phyloP scores from a whole-genome alignment of 2,329 filamentous ascomycete species.

The Aspergillus clavatus region DNA sequence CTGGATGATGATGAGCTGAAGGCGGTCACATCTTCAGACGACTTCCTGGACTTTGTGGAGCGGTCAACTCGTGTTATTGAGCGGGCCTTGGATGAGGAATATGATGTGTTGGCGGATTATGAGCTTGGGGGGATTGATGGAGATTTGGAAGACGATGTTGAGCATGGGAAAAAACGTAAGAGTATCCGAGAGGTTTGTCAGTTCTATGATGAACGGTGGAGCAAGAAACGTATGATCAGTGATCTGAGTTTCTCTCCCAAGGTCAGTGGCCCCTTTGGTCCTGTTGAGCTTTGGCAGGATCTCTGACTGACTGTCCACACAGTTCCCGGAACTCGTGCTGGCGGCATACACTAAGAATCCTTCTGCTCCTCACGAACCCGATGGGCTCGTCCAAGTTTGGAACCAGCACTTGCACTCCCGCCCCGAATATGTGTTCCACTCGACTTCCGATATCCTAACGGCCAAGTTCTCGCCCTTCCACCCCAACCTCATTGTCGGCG shows the following conservation, averaged over 20 bases:
- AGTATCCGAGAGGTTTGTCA: constrained; percentile 74
- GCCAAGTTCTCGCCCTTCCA: constrained; percentile 99
- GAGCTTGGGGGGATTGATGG: constrained; percentile 69
- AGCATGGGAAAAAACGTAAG: constrained; percentile 44
- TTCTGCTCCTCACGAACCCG: constrained; percentile 86
- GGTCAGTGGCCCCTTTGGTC: constrained; percentile 38
- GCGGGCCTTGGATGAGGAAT: constrained; percentile 88
- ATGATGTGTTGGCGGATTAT: constrained; percentile 94
- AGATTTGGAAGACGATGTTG: constrained; percentile 73
- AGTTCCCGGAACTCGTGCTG: constrained; percentile 84
- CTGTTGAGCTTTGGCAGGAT: not conserved
- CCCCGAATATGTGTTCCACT: constrained; percentile 94
- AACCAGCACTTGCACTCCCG: constrained; percentile 91
- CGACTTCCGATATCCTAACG: constrained; percentile 89
- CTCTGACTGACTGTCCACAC: constrained; percentile 4
- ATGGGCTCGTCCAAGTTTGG: constrained; percentile 94
- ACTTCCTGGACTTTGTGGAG: constrained; percentile 93
- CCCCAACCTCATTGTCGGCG: constrained; percentile 90
- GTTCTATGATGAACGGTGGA: constrained; percentile 93
- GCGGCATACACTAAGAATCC: constrained; percentile 98
- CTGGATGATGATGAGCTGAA: constrained; percentile 80
- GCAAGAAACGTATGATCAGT: constrained; percentile 95
- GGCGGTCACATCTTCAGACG: constrained; percentile 84
- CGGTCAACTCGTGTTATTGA: constrained; percentile 96
- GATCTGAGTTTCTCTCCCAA: constrained; percentile 93